Conservation (phyloP, 768 basidiomycete genomes). For the Mycena polygramma region DNA sequence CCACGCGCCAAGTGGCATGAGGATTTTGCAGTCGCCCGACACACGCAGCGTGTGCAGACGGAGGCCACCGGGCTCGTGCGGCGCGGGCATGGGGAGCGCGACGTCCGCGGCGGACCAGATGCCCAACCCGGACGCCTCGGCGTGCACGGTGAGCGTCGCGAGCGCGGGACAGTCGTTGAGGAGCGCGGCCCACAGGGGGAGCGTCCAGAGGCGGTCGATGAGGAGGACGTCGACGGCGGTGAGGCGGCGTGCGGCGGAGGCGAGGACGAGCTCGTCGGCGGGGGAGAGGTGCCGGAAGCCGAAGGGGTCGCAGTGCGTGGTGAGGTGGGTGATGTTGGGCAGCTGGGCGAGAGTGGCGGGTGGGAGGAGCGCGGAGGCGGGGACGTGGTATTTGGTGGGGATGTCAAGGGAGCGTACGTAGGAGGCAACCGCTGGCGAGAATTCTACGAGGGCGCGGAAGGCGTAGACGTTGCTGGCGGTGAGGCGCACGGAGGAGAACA, state of each 20-base stretch:
- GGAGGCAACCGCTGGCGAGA: slow-evolving; percentile 17
- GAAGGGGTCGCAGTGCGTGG: slow-evolving; percentile 31
- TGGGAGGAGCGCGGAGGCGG: slow-evolving; percentile 13
- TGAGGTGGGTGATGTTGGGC: slow-evolving; percentile 22
- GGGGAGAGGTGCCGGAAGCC: slow-evolving; percentile 30
- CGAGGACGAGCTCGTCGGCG: not conserved
- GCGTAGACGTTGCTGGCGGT: slow-evolving; percentile 24
- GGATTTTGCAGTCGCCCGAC: slow-evolving; percentile 28
- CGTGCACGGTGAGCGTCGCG: slow-evolving; percentile 5
- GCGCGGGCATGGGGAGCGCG: not conserved
- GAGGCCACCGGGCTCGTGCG: not conserved
- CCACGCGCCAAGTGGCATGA: slow-evolving; percentile 26
- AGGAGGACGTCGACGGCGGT: slow-evolving; percentile 18
- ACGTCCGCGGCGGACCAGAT: slow-evolving; percentile 16
- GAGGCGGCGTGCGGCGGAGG: not conserved
- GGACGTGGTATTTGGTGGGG: not conserved
- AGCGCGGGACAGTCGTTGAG: slow-evolving; percentile 31
- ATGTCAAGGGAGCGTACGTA: slow-evolving; percentile 28
- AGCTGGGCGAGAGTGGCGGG: slow-evolving; percentile 13
- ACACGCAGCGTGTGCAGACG: slow-evolving; percentile 24
- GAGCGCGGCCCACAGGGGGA: slow-evolving; percentile 30
- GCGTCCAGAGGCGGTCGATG: slow-evolving; percentile 21
- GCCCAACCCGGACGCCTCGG: slow-evolving; percentile 3
- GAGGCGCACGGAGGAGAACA: slow-evolving; percentile 30
- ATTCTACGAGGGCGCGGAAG: slow-evolving; percentile 23